Conservation (phyloP, 805 yeast species). For the Metschnikowia cerradonensis region DNA sequence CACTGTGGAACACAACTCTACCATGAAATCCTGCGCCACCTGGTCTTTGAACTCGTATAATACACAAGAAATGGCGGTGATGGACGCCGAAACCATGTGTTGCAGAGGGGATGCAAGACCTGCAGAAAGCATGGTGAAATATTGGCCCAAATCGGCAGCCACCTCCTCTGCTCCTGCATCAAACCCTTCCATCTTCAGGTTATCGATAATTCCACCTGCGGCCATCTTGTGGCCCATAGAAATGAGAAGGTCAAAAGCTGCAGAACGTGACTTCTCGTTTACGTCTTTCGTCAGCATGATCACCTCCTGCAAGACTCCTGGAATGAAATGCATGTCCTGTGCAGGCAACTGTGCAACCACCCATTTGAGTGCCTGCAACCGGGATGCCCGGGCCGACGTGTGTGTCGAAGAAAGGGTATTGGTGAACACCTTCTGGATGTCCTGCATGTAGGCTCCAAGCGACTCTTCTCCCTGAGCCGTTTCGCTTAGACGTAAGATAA, state of each 20-base stretch:
- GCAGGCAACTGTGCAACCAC: conserved; percentile 61
- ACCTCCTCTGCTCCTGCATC: conserved; percentile 56
- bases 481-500: conserved; percentile 67
- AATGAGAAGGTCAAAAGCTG: conserved; percentile 70
- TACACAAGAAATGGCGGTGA: conserved; percentile 83
- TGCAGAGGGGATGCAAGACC: conserved; percentile 93
- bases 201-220: conserved; percentile 62
- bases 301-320: conserved; percentile 78
- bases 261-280: conserved; percentile 85
- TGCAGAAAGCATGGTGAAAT: conserved; percentile 89
- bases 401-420: conserved; percentile 55
- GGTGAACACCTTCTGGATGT: conserved; percentile 58
- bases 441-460: conserved; percentile 46
- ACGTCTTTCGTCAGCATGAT: conserved; percentile 87
- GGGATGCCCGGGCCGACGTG: conserved; percentile 74
- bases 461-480: conserved; percentile 59
- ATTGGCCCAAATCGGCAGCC: conserved; percentile 71
- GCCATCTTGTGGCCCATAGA: conserved; percentile 78
- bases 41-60: conserved; percentile 78
- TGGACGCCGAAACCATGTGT: conserved; percentile 92
- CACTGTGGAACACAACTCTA: conserved; percentile 80
- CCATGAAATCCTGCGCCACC: conserved; percentile 54
- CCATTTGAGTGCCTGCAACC: conserved; percentile 64
- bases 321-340: conserved; percentile 69
- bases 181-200: conserved; percentile 63